Conservation (phyloP, 768 basidiomycete genomes). For the Pleurotus tuoliensis region DNA sequence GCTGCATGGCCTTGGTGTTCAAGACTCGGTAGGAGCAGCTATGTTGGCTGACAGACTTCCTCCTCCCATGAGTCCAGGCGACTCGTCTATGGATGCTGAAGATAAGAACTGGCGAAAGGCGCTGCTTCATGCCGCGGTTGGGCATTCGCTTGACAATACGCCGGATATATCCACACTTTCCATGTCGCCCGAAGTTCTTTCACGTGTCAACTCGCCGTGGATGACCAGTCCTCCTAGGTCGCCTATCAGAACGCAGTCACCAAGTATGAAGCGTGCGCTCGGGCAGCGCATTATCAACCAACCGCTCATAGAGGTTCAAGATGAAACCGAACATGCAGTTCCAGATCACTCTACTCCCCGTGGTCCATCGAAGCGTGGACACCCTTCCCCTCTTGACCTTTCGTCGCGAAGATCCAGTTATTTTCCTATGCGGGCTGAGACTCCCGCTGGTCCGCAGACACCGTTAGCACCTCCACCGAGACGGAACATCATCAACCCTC, state of each 20-base stretch:
- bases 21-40: constrained; percentile 73
- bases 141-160: constrained; percentile 64
- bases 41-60: constrained; percentile 73
- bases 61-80: constrained; percentile 58
- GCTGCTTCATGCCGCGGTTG: constrained; percentile 73
- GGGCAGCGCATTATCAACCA: constrained; percentile 44
- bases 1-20: constrained; percentile 65
- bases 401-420: constrained; percentile 37
- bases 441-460: constrained; percentile 54
- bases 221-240: constrained; percentile 9
- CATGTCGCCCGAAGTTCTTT: constrained; percentile 31
- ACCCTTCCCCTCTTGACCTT: constrained; percentile 16
- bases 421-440: constrained; percentile 57
- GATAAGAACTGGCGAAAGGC: constrained; percentile 70
- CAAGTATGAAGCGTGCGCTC: constrained; percentile 26
- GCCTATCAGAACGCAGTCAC: constrained; percentile 15
- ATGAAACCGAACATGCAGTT: constrained; percentile 15
- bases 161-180: constrained; percentile 46
- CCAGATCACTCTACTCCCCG: neutral
- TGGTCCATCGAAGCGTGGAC: constrained; percentile 20
- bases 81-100: constrained; percentile 50
- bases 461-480: constrained; percentile 69
- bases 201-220: constrained; percentile 34
- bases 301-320: constrained; percentile 19
- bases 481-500: constrained; percentile 40